Base-by-base conservation (phyloP, 2,329 filamentous ascomycete species). In the Pleomassaria siparia region DNA sequence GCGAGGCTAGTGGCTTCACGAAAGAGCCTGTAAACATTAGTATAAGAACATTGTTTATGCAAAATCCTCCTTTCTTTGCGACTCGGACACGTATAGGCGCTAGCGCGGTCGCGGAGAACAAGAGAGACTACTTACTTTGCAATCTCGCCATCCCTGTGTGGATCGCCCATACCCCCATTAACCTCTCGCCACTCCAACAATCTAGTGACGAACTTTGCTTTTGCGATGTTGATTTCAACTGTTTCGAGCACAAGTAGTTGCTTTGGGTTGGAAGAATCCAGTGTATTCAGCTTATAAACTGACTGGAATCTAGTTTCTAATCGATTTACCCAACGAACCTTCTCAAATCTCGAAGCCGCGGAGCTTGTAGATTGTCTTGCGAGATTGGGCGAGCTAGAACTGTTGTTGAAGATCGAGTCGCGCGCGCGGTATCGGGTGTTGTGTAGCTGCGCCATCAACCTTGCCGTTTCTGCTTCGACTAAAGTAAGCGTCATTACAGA, bases 401-500 rank as follows among this genome's bases (percentile, higher is more conserved):
- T 37, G 20, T 13, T 21, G 10, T 43, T 36, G 9, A 54, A 49
- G 10, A 52, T 48, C n/a, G 46, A 24, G 42, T 60, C 58, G 16
- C 49, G 46, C n/a, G 56, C 32, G 25, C 49, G 52, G 41, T 57
- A 61, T 0, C 42, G 47, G 16, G 45, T 28, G 18, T 40, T 40
- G 22, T 53, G 40, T 10, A 59, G 46, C 10, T 55, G 46, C 16
- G 54, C 46, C 33, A 54, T 51, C 16, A 58, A 35, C 26, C 56
- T 39, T n/a, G 58, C 54, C 6, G 43, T 36, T 43, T 61, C 58
- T 15, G 52, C 44, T 48, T 55, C 46, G 9, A 59, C 28, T 10
- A 60, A 33, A 4, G 49, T 43, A 20, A 59, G 35, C 15, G 58
- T 51, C 50, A 59, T 54, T 12, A 47, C 12, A 9, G 58, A 57